Evolutionary conservation across 176 grass and related monocot species (phyloP).

Genomic region (Bothriochloa decipiens): DNA sequence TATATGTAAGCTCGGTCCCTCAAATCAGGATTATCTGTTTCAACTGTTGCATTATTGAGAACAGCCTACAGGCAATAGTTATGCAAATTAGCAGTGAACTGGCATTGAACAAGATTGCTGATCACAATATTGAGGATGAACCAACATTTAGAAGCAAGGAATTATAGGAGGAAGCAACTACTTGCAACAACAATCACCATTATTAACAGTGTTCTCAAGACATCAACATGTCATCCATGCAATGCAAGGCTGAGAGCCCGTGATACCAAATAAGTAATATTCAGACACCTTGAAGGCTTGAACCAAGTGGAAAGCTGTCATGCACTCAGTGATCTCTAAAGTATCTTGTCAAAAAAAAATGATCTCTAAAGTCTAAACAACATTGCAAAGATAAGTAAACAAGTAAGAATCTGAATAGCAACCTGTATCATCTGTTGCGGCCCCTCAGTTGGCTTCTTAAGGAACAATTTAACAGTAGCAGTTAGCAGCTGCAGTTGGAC

Average conservation of each 20-base stretch:
- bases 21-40: constrained; percentile 99
- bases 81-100: constrained; percentile 28
- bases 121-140: not conserved
- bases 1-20: constrained; percentile 98
- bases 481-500: constrained; percentile 89
- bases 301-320: constrained; percentile 13
- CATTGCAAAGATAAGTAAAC: constrained; percentile 18
- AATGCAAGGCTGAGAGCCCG: not conserved
- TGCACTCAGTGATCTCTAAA: not conserved
- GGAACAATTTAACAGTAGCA: constrained; percentile 88
- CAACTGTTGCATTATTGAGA: constrained; percentile 98
- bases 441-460: constrained; percentile 96
- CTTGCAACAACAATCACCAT: not conserved
- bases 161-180: constrained; percentile 7
- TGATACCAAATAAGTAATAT: constrained; percentile 26
- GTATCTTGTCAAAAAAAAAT: no score
- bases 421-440: constrained; percentile 99
- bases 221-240: constrained; percentile 2
- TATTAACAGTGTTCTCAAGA: constrained; percentile 6
- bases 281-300: not conserved
- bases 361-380: constrained; percentile 10
- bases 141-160: not conserved
- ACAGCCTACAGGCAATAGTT: constrained; percentile 71
- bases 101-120: not conserved
- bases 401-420: not conserved